Evolutionary conservation across 129 eudicot genomes (phyloP), one percentile per base, ranked within the genome.

Genomic region (Chrysanthemum seticuspe): DNA sequence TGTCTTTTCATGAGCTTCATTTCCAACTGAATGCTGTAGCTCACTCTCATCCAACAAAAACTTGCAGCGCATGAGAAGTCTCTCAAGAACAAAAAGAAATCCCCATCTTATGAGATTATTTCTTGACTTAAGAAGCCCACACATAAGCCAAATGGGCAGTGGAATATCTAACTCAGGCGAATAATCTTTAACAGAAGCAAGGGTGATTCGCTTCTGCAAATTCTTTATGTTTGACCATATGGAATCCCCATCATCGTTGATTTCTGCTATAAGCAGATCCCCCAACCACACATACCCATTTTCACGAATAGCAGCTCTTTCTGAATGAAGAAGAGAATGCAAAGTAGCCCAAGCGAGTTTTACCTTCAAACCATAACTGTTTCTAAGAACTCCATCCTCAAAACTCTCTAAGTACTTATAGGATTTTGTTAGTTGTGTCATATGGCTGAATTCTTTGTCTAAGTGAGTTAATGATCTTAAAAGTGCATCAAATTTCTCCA

Each of bases 271-370:
- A 54, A 94, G 96, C 78, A 94, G 55, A 78, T 94, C 97, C 47
- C 99, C 99, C 83, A 94, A 79, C 99, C 99, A 94, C 40, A 94
- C 81, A 69, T 90, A 94, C 67, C 97, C 99, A 71, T 90, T 83
- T 74, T 85, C 93, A 66, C 99, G 99, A 76, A 82, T 88, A 14
- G 86, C 77, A 13, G 78, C 62, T 57, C 91, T 80, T 75, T 90
- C 93, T 25, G 99, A 90, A 80, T 94, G 99, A 70, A 94, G 91
- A 76, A 94, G 97, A 62, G 99, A 94, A 76, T 94, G 99, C 65
- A 94, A 79, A 51, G 97, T 88, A 86, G 99, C 88, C 99, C 97
- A 94, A 27, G 88, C 95, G 57, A 88, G 87, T 68, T 82, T 94
- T 44, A 85, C 89, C 56, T 90, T 86, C 77, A 82, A 72, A 49